Evolutionary conservation across 2,329 filamentous ascomycete genomes (phyloP), one percentile per base, ranked within the genome.

Genomic region (Coleophoma cylindrospora): DNA sequence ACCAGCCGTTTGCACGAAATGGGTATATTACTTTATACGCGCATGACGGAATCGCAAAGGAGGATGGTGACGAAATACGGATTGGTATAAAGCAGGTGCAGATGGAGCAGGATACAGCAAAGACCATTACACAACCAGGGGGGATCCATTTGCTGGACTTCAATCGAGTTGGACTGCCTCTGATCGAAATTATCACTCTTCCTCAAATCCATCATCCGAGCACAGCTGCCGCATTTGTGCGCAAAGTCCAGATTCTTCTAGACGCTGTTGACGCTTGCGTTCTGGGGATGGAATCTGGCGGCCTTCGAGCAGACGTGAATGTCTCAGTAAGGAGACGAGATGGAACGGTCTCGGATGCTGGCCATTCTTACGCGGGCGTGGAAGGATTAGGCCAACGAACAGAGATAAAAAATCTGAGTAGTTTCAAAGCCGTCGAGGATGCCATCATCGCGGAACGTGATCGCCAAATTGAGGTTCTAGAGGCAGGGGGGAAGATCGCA

Each of bases 51-150:
- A 89, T 96, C 54, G 84, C 86, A 0, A 74, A 81, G 0, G 79
- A 88, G 60, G 86, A 91, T 60, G 87, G 87, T 1, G 75, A 85
- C 15, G 70, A 76, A n/a, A 70, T 96, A 17, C 76, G 73, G 0
- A 78, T 99, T 45, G 85, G 87, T 32, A 95, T 99, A 64, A 88
- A 94, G 67, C 94, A 97, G 68, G 80, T 99, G 9, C 94, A 99
- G 69, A 85, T 99, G 74, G 94, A 99, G 71, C 94, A 99, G 70
- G 94, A 99, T 66, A 97, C 94, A 1, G 94, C 91, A 57, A 97
- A 97, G 70, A 96, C 92, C 1, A 79, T 91, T 37, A 84, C 89
- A 27, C 85, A 92, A 59, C 81, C 87, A 1, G 83, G 81, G 12
- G 83, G 80, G 12, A 80, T 80, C 5, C 84, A 91, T 57, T 84